These are phyloP conservation scores for Sideroxylon spinosum DNA, from an alignment of 179 eudicot genomes.

Conservation along the genomic window DNA sequence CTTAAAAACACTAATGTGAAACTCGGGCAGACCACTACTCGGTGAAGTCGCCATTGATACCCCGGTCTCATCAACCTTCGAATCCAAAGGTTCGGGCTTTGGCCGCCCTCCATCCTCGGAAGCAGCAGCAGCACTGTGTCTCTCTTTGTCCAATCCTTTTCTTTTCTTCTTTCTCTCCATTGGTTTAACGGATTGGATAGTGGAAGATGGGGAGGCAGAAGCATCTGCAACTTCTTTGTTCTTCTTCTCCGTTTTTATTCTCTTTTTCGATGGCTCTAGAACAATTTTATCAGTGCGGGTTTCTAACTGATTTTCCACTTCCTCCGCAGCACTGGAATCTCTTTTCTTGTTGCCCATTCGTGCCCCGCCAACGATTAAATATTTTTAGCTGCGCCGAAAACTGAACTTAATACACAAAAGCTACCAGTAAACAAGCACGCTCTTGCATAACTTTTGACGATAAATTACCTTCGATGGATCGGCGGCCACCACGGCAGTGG, in stretches of 20 bases:
- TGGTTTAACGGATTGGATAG: conserved; percentile 32
- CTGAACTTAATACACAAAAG: neutral
- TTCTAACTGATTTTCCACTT: conserved; percentile 20
- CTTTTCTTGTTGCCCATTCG: conserved; percentile 56
- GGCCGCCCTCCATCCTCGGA: conserved; percentile 18
- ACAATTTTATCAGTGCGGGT: conserved; percentile 14
- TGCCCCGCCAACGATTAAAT: neutral
- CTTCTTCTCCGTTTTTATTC: conserved; percentile 33
- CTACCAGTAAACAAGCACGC: neutral
- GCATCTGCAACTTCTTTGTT: conserved; percentile 22
- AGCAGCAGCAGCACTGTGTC: conserved; percentile 21
- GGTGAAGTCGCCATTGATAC: conserved; percentile 8
- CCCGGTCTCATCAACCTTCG: conserved; percentile 23
- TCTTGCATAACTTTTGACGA: neutral
- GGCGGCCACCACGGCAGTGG: too few species aligned
- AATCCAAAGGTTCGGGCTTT: conserved; percentile 22
- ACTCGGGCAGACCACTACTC: conserved; percentile 49
- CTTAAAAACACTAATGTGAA: conserved; percentile 68
- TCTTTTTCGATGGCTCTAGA: conserved; percentile 31
- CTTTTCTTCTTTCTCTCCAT: conserved; percentile 81
- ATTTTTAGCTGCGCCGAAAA: neutral
- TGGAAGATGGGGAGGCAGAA: conserved; percentile 21
- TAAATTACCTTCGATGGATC: too few species aligned
- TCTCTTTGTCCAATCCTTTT: conserved; percentile 63
- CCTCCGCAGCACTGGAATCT: conserved; percentile 31